These are phyloP conservation scores for Rutstroemia sp. DNA, from an alignment of 2,329 filamentous ascomycete species.

Conservation along the genomic window DNA sequence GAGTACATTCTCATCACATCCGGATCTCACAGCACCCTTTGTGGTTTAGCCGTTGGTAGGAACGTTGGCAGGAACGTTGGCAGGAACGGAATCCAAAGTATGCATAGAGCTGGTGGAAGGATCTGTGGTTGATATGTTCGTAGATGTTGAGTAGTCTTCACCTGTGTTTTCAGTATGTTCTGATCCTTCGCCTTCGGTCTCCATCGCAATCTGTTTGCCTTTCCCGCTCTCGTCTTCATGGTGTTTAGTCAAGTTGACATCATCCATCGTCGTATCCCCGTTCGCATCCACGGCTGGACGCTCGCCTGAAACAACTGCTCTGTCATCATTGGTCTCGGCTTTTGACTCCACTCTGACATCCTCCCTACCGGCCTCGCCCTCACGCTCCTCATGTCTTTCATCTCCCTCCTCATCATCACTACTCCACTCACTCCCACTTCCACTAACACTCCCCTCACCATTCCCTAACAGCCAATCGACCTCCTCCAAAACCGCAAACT, in stretches of 20 bases:
- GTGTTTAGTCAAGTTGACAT: neutral
- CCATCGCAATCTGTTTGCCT: slow-evolving; percentile 9
- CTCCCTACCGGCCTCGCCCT: neutral
- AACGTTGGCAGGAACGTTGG: too few species aligned
- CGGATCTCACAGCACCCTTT: slow-evolving; percentile 7
- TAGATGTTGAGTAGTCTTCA: slow-evolving; percentile 16
- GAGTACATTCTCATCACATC: neutral
- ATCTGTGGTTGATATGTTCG: slow-evolving; percentile 17
- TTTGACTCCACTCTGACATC: too few species aligned
- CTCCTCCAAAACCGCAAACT: slow-evolving; percentile 58
- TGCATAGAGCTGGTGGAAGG: slow-evolving; percentile 21
- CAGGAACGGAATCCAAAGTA: slow-evolving; percentile 15
- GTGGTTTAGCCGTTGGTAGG: neutral
- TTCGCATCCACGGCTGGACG: slow-evolving; percentile 10
- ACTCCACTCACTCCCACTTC: slow-evolving; percentile 8
- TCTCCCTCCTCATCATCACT: slow-evolving; percentile 2
- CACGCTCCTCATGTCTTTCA: slow-evolving; percentile 4
- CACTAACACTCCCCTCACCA: slow-evolving; percentile 36
- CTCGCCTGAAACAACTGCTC: neutral
- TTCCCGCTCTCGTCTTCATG: slow-evolving; percentile 12
- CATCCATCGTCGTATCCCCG: slow-evolving; percentile 12
- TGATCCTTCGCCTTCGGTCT: neutral
- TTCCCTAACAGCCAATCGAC: slow-evolving; percentile 47
- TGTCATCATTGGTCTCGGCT: neutral
- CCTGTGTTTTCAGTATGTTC: slow-evolving; percentile 12